Evolutionary conservation across 1,139 yeast species (phyloP), one percentile per base, ranked within the genome.

Genomic region (Blastobotrys persicus): DNA sequence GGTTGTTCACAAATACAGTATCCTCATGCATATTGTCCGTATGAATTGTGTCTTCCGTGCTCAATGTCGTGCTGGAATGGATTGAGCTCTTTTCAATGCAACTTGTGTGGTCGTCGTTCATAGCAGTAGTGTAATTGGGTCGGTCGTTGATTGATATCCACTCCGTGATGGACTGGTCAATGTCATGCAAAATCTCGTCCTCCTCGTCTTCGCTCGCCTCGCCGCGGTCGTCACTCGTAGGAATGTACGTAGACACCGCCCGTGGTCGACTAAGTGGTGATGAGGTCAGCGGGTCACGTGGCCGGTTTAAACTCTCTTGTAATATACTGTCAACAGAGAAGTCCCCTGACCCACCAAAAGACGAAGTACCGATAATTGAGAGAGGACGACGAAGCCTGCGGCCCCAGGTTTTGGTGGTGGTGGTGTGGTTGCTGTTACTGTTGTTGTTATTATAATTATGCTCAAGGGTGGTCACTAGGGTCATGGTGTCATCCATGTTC

Each of bases 331-430:
- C 37, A 7, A 31, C 20, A 12, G 37, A 6, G n/a, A 23, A 40
- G 28, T 23, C 28, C 9, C 28, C 28, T 9, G 28, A 23, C 28
- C 9, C 28, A 4, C 17, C 38, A 4, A 34, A 19, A 7, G 48
- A 26, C 13, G 41, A 13, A 2, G 35, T 42, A 3, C 41, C 37
- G n/a, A 48, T 48, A 35, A 48, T 45, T 9, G 46, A 41, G 35
- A 48, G 35, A 11, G 51, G 51, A 31, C 51, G 43, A 23, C 46
- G 32, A n/a, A 48, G 37, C 18, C 51, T 41, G 14, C 34, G 4
- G 16, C 38, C 38, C 38, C 38, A 34, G 6, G 13, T 34, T 4
- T 34, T n/a, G n/a, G n/a, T n/a, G n/a, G n/a, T n/a, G n/a, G n/a
- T n/a, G n/a, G n/a, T n/a, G n/a, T n/a, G n/a, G n/a, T n/a, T n/a